phyloP scores from a whole-genome alignment of 1,284 basidiomycete species.

The Heliocybe sulcata region DNA sequence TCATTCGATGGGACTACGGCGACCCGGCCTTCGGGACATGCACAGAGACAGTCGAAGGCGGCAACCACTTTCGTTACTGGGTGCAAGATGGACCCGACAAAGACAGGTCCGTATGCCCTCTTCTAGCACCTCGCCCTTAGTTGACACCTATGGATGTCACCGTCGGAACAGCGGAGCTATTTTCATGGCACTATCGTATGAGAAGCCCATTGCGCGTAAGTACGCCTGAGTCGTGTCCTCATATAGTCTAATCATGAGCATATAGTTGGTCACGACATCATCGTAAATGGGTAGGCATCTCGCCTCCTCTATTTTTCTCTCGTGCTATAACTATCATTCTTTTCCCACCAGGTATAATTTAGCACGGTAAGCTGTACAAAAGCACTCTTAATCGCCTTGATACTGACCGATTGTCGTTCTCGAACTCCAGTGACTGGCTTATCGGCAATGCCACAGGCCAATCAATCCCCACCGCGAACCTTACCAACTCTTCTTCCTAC shows the following conservation, averaged over 20 bases:
- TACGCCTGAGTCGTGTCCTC: constrained; percentile 8
- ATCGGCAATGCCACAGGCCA: constrained; percentile 70
- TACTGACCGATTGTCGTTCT: constrained; percentile 2
- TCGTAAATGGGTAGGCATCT: constrained; percentile 41
- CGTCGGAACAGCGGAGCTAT: constrained; percentile 53
- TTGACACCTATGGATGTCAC: constrained; percentile 3
- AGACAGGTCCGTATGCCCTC: constrained; percentile 36
- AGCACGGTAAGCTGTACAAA: constrained; percentile 30
- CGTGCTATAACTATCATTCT: neutral
- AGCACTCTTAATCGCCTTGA: neutral
- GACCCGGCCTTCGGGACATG: constrained; percentile 76
- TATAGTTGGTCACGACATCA: constrained; percentile 43
- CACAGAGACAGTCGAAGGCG: constrained; percentile 81
- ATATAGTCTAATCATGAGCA: constrained; percentile 8
- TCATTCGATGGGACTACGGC: constrained; percentile 77
- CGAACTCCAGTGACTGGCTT: constrained; percentile 59
- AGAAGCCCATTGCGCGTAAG: constrained; percentile 53
- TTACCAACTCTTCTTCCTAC: constrained; percentile 56
- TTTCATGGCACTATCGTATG: constrained; percentile 80
- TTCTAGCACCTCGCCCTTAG: neutral
- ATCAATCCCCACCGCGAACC: constrained; percentile 41
- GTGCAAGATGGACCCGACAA: constrained; percentile 60
- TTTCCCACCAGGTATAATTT: constrained; percentile 40
- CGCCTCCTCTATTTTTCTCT: neutral
- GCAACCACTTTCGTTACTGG: constrained; percentile 92